phyloP scores from a whole-genome alignment of 2,329 filamentous ascomycete species.

The Paecilomyces fulvus region DNA sequence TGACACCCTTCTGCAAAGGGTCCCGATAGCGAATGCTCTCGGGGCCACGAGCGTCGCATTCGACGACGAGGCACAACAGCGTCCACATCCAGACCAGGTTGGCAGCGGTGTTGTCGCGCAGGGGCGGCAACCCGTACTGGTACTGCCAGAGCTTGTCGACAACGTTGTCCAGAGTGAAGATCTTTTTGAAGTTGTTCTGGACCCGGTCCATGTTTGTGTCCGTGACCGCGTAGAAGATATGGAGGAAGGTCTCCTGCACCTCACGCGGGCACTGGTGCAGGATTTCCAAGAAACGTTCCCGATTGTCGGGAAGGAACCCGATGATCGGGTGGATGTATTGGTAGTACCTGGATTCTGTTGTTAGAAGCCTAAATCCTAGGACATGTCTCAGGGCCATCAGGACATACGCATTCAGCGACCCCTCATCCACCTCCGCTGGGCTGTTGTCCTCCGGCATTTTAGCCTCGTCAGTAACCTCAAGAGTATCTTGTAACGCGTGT shows the following conservation, averaged over 20 bases:
- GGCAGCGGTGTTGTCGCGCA: constrained; percentile 12
- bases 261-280: constrained; percentile 32
- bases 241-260: constrained; percentile 33
- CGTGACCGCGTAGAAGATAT: constrained; percentile 32
- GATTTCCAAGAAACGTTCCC: constrained; percentile 27
- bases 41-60: constrained; percentile 33
- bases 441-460: constrained; percentile 27
- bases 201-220: constrained; percentile 28
- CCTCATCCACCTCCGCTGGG: constrained; percentile 29
- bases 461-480: constrained; percentile 24
- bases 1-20: constrained; percentile 29
- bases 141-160: constrained; percentile 18
- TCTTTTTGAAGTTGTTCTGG: constrained; percentile 23
- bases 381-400: not conserved
- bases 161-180: constrained; percentile 31
- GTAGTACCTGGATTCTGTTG: constrained; percentile 25
- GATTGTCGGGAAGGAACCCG: constrained; percentile 33
- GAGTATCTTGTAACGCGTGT: constrained; percentile 20
- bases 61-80: constrained; percentile 33
- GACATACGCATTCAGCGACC: constrained; percentile 32
- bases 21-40: constrained; percentile 34
- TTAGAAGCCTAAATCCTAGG: constrained; percentile 7
- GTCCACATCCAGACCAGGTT: constrained; percentile 36
- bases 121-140: not conserved
- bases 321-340: constrained; percentile 32